phyloP scores from a whole-genome alignment of 2,329 filamentous ascomycete genomes.

The Neonectria sp. region DNA sequence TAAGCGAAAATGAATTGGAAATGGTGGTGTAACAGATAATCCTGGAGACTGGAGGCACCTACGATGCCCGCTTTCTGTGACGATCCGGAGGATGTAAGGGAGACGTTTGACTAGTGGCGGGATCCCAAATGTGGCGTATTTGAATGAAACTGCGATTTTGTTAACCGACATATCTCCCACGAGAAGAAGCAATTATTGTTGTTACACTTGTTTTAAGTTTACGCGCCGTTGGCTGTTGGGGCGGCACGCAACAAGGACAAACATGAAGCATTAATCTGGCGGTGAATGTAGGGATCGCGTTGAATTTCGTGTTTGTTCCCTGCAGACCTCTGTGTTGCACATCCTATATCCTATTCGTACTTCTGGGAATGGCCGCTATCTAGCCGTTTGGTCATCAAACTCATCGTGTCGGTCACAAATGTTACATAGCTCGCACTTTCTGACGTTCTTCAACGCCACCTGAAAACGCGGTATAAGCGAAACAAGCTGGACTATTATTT shows the following conservation, averaged over 20 bases:
- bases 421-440: too few relatives aligned
- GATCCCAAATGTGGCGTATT: not conserved
- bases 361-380: not conserved
- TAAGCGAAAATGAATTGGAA: not conserved
- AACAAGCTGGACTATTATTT: not conserved
- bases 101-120: not conserved
- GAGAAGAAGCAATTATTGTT: not conserved
- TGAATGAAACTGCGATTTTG: not conserved
- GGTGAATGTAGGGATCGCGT: not conserved
- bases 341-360: too few relatives aligned
- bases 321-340: too few relatives aligned
- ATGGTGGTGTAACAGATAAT: not conserved
- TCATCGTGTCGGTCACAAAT: too few relatives aligned
- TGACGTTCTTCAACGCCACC: too few relatives aligned
- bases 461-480: too few relatives aligned
- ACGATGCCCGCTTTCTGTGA: not conserved
- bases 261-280: not conserved
- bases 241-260: not conserved
- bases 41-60: too few relatives aligned
- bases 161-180: not conserved
- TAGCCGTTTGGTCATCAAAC: not conserved
- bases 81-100: not conserved
- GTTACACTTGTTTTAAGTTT: not conserved
- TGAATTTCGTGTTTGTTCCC: not conserved
- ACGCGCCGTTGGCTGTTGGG: too few relatives aligned